Base-by-base conservation (phyloP, 176 grass and related monocot genomes). In the Tuctoria greenei region DNA sequence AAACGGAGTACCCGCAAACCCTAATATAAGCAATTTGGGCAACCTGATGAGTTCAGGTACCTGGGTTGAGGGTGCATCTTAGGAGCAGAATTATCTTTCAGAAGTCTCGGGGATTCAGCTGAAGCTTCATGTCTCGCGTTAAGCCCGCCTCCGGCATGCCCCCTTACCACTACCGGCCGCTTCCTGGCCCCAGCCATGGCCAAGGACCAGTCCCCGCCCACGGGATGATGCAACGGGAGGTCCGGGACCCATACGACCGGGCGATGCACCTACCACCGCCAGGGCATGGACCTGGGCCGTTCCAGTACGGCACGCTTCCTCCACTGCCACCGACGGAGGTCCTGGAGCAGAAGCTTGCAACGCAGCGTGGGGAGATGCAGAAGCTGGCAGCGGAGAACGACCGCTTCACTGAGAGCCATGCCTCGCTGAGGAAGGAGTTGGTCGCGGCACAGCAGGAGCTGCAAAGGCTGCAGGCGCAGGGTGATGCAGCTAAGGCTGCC, bases 381-480 rank as follows among this genome's bases (percentile, higher is more conserved):
- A 95, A 88, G 77, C 80, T 99, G 64, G 92, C 82, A 9, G 34
- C 81, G 45, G 96, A 99, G 66, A 99, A 99, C n/a, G 84, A 92
- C 28, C 77, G 85, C 66, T 80, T 99, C 26, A 83, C 87, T 2
- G 34, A 38, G 10, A 90, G 89, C 46, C 89, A 95, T 50, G 75
- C 50, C 39, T 88, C 87, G 34, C 73, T 95, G 39, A 84, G 92
- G 85, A 86, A 90, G 21, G 92, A 99, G 56, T 73, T 99, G 35
- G 89, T 85, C 16, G 80, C 69, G 12, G 87, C 80, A 43, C 96
- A 99, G 60, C 89, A 95, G 72, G 96, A 92, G 72, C 45, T 90
- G 77, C 92, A 92, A 81, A 83, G 82, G 77, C 35, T 95, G 54
- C 96, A 95, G 74, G 74, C 56, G 11, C 92, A 90, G 6, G 85